A percentile compares a stretch with the other conserved stretches of the same genome.
phyloP scores from a whole-genome alignment of 306 rosid species.

The Rosa chinensis region DNA sequence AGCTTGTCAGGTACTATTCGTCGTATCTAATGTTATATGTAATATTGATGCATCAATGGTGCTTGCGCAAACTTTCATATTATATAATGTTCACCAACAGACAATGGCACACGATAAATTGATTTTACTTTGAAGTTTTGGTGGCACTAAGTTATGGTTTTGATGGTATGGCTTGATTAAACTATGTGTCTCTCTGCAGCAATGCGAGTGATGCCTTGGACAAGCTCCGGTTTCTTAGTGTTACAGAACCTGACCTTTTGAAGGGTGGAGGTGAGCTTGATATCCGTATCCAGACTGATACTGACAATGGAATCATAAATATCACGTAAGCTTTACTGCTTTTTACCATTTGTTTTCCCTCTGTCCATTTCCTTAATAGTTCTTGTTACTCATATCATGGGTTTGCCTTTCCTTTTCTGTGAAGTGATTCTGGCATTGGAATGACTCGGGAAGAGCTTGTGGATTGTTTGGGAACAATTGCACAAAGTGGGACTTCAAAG shows the following conservation, averaged over 20 bases:
- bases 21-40: background rate
- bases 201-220: slow-evolving; percentile 99
- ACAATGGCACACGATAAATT: background rate
- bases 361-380: background rate
- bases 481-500: slow-evolving; percentile 98
- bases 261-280: slow-evolving; percentile 79
- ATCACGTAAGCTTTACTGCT: slow-evolving; percentile 56
- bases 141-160: background rate
- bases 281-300: slow-evolving; percentile 79
- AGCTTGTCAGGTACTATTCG: slow-evolving; percentile 71
- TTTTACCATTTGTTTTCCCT: background rate
- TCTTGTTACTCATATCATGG: background rate
- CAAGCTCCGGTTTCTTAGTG: slow-evolving; percentile 88
- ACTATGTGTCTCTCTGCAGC: slow-evolving; percentile 36
- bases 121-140: background rate
- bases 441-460: slow-evolving; percentile 90
- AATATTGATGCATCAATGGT: background rate
- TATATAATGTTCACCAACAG: background rate
- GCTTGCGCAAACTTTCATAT: background rate
- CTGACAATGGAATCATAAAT: slow-evolving; percentile 76
- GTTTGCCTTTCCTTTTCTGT: slow-evolving; percentile 15
- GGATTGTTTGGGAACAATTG: slow-evolving; percentile 98
- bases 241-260: slow-evolving; percentile 69
- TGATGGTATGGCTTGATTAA: background rate
- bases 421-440: slow-evolving; percentile 93